Evolutionary conservation across 306 rosid species (phyloP), one percentile per base, ranked within the genome.

Genomic region (Fragaria iinumae): DNA sequence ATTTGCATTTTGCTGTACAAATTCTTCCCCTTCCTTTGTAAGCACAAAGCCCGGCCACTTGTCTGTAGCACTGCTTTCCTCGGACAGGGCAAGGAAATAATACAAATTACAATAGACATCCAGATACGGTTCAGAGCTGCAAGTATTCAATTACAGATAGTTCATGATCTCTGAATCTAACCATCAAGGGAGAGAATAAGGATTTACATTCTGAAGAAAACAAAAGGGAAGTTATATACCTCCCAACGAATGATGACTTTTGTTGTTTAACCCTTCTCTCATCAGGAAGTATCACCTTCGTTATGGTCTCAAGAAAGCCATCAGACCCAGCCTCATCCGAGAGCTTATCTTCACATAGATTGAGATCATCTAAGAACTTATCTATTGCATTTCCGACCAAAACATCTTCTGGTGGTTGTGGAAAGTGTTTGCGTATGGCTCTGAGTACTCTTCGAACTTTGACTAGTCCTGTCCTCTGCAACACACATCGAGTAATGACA

Each of bases 1-100:
- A 69, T 84, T 89, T 32, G 98, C 89, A 81, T 92, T 95, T 83
- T 95, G 91, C 73, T 90, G 90, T 69, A 95, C 97, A 82, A 95
- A 95, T 81, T 95, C 97, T 78, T 90, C 97, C 80, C 98, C 98
- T 89, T 95, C 98, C 88, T 88, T 95, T 77, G 97, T 90, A 56
- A 95, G 87, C 69, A 95, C 98, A 77, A 92, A 95, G 72, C 98
- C 98, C 76, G 98, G 91, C 93, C 97, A 92, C 80, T 95, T 95
- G 86, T 95, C 98, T 12, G 98, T 92, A 57, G 98, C 96, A 70
- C 89, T 95, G 95, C 89, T 92, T 78, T 95, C 98, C 89, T 95
- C 98, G 34, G 97, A 92, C 83, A 89, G 87, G 80, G 97, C 98
- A 67, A 90, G 88, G 84, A 90, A 88, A 90, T 90, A 89, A 89